phyloP scores from a whole-genome alignment of 2,329 filamentous ascomycete genomes.

The Aspergillus sp. region DNA sequence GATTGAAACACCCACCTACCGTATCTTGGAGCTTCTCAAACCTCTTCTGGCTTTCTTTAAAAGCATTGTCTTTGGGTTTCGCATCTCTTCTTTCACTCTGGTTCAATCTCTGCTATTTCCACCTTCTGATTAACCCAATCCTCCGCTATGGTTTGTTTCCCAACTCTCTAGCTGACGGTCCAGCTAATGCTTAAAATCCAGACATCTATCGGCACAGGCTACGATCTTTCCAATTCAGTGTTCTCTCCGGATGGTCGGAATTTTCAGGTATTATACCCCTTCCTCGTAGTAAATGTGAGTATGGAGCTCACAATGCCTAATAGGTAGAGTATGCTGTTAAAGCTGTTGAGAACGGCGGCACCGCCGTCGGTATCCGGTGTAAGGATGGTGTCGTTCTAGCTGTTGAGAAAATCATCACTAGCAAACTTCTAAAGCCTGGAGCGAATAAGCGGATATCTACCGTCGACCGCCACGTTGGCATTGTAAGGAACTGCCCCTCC shows the following conservation, averaged over 20 bases:
- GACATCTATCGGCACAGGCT: slow-evolving; percentile 99
- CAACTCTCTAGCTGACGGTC: neutral
- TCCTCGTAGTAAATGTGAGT: neutral
- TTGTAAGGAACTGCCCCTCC: slow-evolving; percentile 59
- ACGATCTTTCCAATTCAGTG: slow-evolving; percentile 99
- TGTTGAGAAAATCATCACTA: slow-evolving; percentile 92
- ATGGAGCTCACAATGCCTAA: slow-evolving; percentile 16
- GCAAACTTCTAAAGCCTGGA: slow-evolving; percentile 90
- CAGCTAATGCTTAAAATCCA: slow-evolving; percentile 41
- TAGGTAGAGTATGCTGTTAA: slow-evolving; percentile 94
- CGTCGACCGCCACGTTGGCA: slow-evolving; percentile 88
- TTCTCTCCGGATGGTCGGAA: slow-evolving; percentile 99
- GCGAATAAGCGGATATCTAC: slow-evolving; percentile 98
- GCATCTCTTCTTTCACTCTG: neutral
- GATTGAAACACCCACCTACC: neutral
- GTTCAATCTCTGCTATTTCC: neutral
- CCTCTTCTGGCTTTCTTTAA: neutral
- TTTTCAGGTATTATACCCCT: slow-evolving; percentile 69
- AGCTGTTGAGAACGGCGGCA: slow-evolving; percentile 97
- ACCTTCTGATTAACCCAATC: neutral
- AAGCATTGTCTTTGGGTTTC: neutral
- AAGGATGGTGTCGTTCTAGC: slow-evolving; percentile 96
- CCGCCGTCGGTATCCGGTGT: slow-evolving; percentile 92
- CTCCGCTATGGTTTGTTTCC: slow-evolving; percentile 22
- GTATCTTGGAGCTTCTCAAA: neutral